A percentile compares a stretch with the other conserved stretches of the same genome.
Evolutionary conservation across 2,329 filamentous ascomycete genomes (phyloP).

Genomic region (Didymella glomerata): DNA sequence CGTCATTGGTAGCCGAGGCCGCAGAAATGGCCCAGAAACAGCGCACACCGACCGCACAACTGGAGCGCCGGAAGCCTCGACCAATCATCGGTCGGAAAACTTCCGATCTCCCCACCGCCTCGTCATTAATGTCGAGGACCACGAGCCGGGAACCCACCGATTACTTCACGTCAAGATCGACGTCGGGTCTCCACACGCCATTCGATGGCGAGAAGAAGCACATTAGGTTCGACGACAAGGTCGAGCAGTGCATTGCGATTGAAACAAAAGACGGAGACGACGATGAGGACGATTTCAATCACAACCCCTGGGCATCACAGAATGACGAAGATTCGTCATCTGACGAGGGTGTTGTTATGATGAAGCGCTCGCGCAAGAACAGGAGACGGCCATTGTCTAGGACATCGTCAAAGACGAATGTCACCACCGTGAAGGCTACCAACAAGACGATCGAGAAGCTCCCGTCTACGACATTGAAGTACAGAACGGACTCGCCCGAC

Average conservation of each 20-base stretch:
- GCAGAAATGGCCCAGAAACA: slow-evolving; percentile 87
- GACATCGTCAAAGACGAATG: slow-evolving; percentile 65
- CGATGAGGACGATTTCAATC: slow-evolving; percentile 60
- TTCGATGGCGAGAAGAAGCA: slow-evolving; percentile 73
- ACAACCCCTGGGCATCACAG: slow-evolving; percentile 50
- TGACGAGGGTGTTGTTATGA: slow-evolving; percentile 82
- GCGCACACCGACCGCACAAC: slow-evolving; percentile 65
- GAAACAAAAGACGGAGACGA: slow-evolving; percentile 84
- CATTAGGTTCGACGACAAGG: slow-evolving; percentile 96
- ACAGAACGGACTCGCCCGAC: slow-evolving; percentile 78
- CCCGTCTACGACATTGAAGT: slow-evolving; percentile 87
- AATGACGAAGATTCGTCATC: slow-evolving; percentile 64
- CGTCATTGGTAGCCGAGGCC: slow-evolving; percentile 88
- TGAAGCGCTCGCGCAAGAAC: slow-evolving; percentile 69
- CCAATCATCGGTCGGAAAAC: slow-evolving; percentile 67
- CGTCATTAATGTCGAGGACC: slow-evolving; percentile 68
- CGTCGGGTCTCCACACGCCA: slow-evolving; percentile 75
- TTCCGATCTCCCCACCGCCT: slow-evolving; percentile 72
- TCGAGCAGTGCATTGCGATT: slow-evolving; percentile 93
- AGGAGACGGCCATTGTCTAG: slow-evolving; percentile 59
- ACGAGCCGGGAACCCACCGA: slow-evolving; percentile 70
- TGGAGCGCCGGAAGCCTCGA: slow-evolving; percentile 60
- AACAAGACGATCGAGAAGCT: slow-evolving; percentile 89
- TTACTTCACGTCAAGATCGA: slow-evolving; percentile 70
- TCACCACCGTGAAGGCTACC: slow-evolving; percentile 59